Percentiles rank a stretch among this genome's conserved stretches.
Conservation (phyloP, 106 monocot genomes). For the Apostasia ramifera region DNA sequence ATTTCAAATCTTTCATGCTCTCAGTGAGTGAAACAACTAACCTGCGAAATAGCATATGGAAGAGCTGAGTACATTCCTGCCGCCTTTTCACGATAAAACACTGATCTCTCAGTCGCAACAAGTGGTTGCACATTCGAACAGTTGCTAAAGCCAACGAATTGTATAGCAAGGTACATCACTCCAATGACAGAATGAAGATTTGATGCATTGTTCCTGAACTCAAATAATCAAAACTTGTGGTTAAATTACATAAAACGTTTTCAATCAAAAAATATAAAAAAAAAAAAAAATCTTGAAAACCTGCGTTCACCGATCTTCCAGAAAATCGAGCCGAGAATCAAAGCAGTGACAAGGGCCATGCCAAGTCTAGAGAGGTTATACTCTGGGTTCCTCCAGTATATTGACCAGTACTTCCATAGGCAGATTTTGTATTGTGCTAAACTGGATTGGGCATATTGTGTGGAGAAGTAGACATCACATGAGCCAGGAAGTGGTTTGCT, state of each 20-base stretch:
- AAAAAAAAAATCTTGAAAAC: slow-evolving; percentile 8
- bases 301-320: slow-evolving; percentile 49
- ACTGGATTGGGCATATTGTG: slow-evolving; percentile 26
- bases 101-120: slow-evolving; percentile 42
- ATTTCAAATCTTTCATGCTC: too few species aligned
- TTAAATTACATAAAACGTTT: too few species aligned
- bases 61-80: slow-evolving; percentile 84
- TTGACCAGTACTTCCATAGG: slow-evolving; percentile 54
- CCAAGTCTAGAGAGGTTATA: slow-evolving; percentile 43
- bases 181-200: slow-evolving; percentile 52
- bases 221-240: too few species aligned
- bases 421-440: slow-evolving; percentile 31
- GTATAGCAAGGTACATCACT: slow-evolving; percentile 49
- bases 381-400: slow-evolving; percentile 65
- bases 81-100: slow-evolving; percentile 74
- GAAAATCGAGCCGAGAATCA: slow-evolving; percentile 62
- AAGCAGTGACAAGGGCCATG: slow-evolving; percentile 23
- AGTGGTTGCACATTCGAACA: slow-evolving; percentile 49
- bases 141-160: slow-evolving; percentile 55
- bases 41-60: slow-evolving; percentile 67
- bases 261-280: too few species aligned
- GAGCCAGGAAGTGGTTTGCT: slow-evolving; percentile 35
- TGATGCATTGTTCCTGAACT: slow-evolving; percentile 34
- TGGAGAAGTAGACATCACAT: slow-evolving; percentile 32
- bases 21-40: neutral